A percentile compares a stretch with the other conserved stretches of the same genome.
Conservation (phyloP, 495 filamentous ascomycete genomes). For the Podospora sp. region DNA sequence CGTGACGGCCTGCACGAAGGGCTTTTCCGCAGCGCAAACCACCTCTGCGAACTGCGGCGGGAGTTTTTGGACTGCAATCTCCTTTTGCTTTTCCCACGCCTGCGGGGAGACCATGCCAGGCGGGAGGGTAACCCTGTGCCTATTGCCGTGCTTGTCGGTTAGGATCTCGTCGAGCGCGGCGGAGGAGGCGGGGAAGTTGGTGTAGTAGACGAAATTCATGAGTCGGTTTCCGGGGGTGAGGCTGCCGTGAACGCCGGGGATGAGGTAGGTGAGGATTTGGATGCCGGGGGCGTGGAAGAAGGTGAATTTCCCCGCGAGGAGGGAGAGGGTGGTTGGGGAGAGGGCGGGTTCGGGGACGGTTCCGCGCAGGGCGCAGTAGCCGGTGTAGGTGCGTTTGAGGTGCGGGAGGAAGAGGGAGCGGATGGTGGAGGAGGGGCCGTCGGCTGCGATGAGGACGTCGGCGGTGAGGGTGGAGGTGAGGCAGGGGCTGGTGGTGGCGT, state of each 20-base stretch:
- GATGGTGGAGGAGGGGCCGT: constrained; percentile 58
- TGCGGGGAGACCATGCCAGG: constrained; percentile 47
- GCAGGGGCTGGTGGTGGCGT: constrained; percentile 34
- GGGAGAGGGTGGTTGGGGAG: constrained; percentile 70
- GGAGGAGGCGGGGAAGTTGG: constrained; percentile 52
- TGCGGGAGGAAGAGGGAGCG: constrained; percentile 49
- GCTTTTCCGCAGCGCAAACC: constrained; percentile 48
- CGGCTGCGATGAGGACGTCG: constrained; percentile 57
- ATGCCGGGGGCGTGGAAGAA: constrained; percentile 49
- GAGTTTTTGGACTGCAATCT: constrained; percentile 44
- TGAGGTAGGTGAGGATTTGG: constrained; percentile 56
- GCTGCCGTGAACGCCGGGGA: constrained; percentile 53
- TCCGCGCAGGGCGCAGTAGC: constrained; percentile 59
- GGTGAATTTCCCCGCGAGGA: constrained; percentile 58
- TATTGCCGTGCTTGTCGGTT: constrained; percentile 53
- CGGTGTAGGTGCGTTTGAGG: constrained; percentile 55
- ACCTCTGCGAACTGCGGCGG: constrained; percentile 58
- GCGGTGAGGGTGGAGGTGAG: constrained; percentile 36
- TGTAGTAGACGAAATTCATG: constrained; percentile 63
- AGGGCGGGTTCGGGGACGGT: constrained; percentile 69
- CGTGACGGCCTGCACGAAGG: constrained; percentile 60
- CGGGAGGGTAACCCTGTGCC: constrained; percentile 53
- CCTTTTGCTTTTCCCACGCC: constrained; percentile 49
- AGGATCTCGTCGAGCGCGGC: constrained; percentile 53
- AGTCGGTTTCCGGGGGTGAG: constrained; percentile 50